These are phyloP conservation scores for Macaranga tanarius DNA, from an alignment of 441 rosid genomes.

Conservation along the genomic window DNA sequence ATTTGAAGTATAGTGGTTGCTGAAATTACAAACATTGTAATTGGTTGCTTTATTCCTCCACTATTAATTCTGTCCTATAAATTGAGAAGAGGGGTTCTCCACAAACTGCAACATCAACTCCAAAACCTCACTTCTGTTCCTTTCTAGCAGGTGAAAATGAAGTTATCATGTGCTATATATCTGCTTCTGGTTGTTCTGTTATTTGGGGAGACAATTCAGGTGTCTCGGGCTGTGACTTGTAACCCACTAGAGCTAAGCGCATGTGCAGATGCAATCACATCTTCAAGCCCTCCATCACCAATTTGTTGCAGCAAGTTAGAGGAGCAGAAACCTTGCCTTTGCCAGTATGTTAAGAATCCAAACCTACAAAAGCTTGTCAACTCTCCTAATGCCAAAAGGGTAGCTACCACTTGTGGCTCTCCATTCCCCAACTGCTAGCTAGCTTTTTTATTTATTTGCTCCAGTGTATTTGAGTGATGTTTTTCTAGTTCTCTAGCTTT, in stretches of 20 bases:
- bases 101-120: neutral
- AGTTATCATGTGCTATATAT: neutral
- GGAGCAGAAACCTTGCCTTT: slow-evolving; percentile 46
- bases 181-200: neutral
- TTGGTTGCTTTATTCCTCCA: neutral
- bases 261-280: slow-evolving; percentile 31
- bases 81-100: neutral
- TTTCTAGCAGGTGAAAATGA: neutral
- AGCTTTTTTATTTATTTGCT: neutral
- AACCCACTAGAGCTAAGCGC: slow-evolving; percentile 34
- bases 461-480: too few relatives aligned
- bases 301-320: slow-evolving; percentile 42
- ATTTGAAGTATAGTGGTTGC: too few relatives aligned
- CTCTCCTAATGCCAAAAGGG: slow-evolving; percentile 40
- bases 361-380: slow-evolving; percentile 28
- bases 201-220: neutral
- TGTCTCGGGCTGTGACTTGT: slow-evolving; percentile 23
- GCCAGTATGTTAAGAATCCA: slow-evolving; percentile 38
- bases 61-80: neutral
- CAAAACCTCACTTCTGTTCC: neutral
- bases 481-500: too few relatives aligned
- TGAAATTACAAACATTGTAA: neutral
- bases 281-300: slow-evolving; percentile 26
- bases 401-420: slow-evolving; percentile 36
- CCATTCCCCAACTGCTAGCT: slow-evolving; percentile 38